Evolutionary conservation across 75 land plant genomes (phyloP).

Genomic region (Sequoia sempervirens): DNA sequence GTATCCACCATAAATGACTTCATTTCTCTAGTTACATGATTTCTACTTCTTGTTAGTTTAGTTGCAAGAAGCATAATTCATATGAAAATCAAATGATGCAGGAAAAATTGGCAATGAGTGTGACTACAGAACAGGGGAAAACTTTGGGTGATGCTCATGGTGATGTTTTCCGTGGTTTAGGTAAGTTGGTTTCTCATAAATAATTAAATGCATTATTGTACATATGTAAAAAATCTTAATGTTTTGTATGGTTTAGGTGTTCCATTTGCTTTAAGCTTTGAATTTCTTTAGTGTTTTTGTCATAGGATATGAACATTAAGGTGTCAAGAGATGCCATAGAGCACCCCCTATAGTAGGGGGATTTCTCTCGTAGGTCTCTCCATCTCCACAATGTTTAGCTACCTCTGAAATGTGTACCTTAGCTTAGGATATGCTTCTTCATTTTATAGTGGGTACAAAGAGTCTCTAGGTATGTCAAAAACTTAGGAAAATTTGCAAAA

Average conservation of each 20-base stretch:
- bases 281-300: background rate
- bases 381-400: background rate
- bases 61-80: conserved; percentile 1
- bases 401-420: background rate
- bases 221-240: background rate
- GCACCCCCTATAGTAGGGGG: background rate
- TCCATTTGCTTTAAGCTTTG: background rate
- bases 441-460: background rate
- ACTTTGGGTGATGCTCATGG: conserved; percentile 90
- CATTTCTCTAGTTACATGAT: background rate
- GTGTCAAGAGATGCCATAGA: background rate
- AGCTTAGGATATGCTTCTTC: background rate
- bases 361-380: background rate
- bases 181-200: conserved; percentile 21
- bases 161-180: conserved; percentile 95
- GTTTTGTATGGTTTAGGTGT: background rate
- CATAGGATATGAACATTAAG: background rate
- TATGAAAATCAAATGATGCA: conserved; percentile 12
- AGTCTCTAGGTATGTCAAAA: background rate
- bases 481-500: background rate
- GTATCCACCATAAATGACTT: background rate
- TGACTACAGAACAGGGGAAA: conserved; percentile 93
- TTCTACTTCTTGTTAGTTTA: background rate
- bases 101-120: conserved; percentile 84
- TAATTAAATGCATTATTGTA: background rate